A percentile compares a stretch with the other conserved stretches of the same genome.
These are phyloP conservation scores for Trichoderma simmonsii DNA, from an alignment of 2,329 filamentous ascomycete genomes.

Conservation along the genomic window DNA sequence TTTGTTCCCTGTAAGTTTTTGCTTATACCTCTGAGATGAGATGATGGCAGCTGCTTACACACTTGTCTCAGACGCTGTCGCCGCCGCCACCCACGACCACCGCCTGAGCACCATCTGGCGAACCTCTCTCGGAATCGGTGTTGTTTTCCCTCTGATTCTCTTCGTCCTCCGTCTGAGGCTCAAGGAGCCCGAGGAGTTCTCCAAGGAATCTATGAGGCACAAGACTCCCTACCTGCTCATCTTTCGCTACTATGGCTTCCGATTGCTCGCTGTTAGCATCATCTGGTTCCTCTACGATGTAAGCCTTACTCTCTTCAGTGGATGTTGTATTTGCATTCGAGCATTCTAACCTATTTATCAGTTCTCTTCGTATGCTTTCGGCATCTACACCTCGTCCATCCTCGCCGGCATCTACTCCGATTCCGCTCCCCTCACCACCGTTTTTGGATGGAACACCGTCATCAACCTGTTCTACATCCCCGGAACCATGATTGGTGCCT, in stretches of 20 bases:
- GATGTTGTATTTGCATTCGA: rapidly evolving
- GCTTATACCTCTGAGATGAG: too few species aligned
- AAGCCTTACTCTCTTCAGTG: constrained; percentile 32
- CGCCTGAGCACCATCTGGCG: constrained; percentile 79
- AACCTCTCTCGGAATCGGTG: constrained; percentile 71
- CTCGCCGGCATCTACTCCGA: constrained; percentile 61
- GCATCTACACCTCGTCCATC: constrained; percentile 79
- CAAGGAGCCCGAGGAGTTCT: constrained; percentile 75
- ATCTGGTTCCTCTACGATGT: constrained; percentile 86
- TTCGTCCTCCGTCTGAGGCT: constrained; percentile 70
- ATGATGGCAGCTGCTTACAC: background rate
- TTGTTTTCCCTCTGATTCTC: constrained; percentile 71
- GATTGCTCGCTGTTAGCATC: constrained; percentile 64
- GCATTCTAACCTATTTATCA: constrained; percentile 20
- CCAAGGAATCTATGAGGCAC: constrained; percentile 63
- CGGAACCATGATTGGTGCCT: constrained; percentile 74
- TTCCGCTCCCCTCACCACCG: constrained; percentile 63
- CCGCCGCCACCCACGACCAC: constrained; percentile 53
- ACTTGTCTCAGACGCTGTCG: constrained; percentile 42
- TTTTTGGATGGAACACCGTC: constrained; percentile 85
- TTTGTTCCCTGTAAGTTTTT: constrained; percentile 62
- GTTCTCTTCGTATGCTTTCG: constrained; percentile 82
- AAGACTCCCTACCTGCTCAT: constrained; percentile 56
- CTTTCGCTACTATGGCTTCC: constrained; percentile 67
- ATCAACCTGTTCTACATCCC: constrained; percentile 89